A percentile compares a stretch with the other conserved stretches of the same genome.
Conservation (phyloP, 768 basidiomycete species). For the Mycena latifolia region DNA sequence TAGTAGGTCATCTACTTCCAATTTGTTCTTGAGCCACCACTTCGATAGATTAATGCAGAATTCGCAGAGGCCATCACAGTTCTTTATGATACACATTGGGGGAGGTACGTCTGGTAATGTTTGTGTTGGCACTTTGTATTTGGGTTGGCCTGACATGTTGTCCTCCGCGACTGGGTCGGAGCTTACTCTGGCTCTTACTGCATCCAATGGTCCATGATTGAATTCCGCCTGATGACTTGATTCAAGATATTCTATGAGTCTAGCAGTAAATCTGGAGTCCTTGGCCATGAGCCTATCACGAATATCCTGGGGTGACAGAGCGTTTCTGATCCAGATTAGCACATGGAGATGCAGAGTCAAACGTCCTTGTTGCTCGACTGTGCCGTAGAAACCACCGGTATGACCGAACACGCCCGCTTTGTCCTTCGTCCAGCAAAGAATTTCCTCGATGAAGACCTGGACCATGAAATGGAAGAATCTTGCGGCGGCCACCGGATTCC, state of each 20-base stretch:
- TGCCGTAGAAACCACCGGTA: slow-evolving; percentile 42
- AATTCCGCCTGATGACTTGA: slow-evolving; percentile 7
- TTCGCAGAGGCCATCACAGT: too few species aligned
- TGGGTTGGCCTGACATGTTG: not conserved
- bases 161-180: not conserved
- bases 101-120: not conserved
- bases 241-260: slow-evolving; percentile 19
- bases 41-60: not conserved
- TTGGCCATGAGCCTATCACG: slow-evolving; percentile 19
- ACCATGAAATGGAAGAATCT: slow-evolving; percentile 38
- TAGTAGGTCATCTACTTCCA: not conserved
- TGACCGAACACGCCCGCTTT: slow-evolving; percentile 32
- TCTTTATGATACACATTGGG: not conserved
- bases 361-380: slow-evolving; percentile 45
- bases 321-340: slow-evolving; percentile 40
- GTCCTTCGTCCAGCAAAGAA: slow-evolving; percentile 12
- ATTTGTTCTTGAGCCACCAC: not conserved
- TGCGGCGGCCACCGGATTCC: slow-evolving; percentile 37
- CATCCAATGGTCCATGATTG: not conserved
- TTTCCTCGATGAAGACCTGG: slow-evolving; percentile 29
- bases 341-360: slow-evolving; percentile 43
- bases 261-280: slow-evolving; percentile 3
- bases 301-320: slow-evolving; percentile 32
- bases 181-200: not conserved
- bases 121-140: not conserved